These are phyloP conservation scores for Clonostachys byssicola DNA, from an alignment of 2,329 filamentous ascomycete species.

Conservation along the genomic window DNA sequence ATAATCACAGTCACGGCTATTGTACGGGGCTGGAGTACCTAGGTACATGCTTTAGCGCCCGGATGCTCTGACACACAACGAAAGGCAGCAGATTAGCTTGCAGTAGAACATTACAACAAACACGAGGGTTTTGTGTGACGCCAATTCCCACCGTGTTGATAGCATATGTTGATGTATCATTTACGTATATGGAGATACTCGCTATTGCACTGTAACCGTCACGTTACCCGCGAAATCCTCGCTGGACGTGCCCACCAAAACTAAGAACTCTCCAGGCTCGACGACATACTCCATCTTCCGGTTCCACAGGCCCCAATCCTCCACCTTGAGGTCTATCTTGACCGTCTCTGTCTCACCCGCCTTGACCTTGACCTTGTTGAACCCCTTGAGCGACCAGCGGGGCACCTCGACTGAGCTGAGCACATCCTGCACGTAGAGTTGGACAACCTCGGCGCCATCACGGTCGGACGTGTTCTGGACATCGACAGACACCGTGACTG, in stretches of 20 bases:
- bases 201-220: constrained; percentile 44
- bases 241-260: constrained; percentile 59
- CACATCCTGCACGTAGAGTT: constrained; percentile 63
- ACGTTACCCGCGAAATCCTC: constrained; percentile 49
- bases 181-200: background rate
- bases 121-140: too few relatives aligned
- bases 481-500: constrained; percentile 53
- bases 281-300: constrained; percentile 68
- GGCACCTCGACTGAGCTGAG: constrained; percentile 60
- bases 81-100: background rate
- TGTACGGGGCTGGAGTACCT: too few relatives aligned
- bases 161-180: too few relatives aligned
- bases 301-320: constrained; percentile 52
- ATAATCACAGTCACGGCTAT: too few relatives aligned
- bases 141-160: too few relatives aligned
- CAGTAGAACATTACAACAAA: background rate
- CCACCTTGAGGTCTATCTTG: constrained; percentile 48
- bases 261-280: constrained; percentile 63
- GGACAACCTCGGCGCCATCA: constrained; percentile 63
- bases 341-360: constrained; percentile 54
- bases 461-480: constrained; percentile 55
- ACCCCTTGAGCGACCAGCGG: constrained; percentile 61
- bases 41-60: too few relatives aligned
- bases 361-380: constrained; percentile 59
- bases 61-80: too few relatives aligned